These are phyloP conservation scores for Penicillium sp. DNA, from an alignment of 2,329 filamentous ascomycete species.

Conservation along the genomic window DNA sequence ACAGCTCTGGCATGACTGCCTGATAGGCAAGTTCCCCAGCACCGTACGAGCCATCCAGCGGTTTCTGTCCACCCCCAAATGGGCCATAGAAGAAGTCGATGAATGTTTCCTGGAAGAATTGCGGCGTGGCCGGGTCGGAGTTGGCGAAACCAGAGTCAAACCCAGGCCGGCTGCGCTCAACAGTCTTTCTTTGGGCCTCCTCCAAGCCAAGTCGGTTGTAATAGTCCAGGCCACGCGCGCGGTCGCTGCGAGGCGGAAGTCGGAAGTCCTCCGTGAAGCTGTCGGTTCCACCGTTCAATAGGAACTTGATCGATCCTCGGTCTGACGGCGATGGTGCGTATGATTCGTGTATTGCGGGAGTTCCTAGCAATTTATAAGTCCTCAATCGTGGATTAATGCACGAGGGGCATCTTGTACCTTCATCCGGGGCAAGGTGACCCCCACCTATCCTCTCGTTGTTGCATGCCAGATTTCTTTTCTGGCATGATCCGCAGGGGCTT, in stretches of 20 bases:
- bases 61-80: conserved; percentile 32
- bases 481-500: conserved; percentile 47
- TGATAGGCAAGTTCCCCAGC: conserved; percentile 20
- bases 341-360: conserved; percentile 28
- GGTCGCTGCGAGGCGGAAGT: conserved; percentile 44
- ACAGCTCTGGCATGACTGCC: conserved; percentile 18
- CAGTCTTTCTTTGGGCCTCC: conserved; percentile 12
- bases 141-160: conserved; percentile 25
- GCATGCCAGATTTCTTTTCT: conserved; percentile 46
- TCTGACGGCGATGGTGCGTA: conserved; percentile 37
- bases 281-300: conserved; percentile 49
- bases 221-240: conserved; percentile 38
- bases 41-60: conserved; percentile 24
- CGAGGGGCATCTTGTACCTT: conserved; percentile 15
- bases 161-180: conserved; percentile 15
- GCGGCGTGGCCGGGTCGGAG: conserved; percentile 26
- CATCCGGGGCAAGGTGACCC: conserved; percentile 16
- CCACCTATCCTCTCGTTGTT: conserved; percentile 34
- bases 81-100: conserved; percentile 42
- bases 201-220: conserved; percentile 34
- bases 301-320: conserved; percentile 50
- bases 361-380: conserved; percentile 6
- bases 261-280: conserved; percentile 50
- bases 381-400: not conserved
- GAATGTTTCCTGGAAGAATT: conserved; percentile 40